Evolutionary conservation across 441 rosid species (phyloP), one percentile per base, ranked within the genome.

Genomic region (Omphalea diandra): DNA sequence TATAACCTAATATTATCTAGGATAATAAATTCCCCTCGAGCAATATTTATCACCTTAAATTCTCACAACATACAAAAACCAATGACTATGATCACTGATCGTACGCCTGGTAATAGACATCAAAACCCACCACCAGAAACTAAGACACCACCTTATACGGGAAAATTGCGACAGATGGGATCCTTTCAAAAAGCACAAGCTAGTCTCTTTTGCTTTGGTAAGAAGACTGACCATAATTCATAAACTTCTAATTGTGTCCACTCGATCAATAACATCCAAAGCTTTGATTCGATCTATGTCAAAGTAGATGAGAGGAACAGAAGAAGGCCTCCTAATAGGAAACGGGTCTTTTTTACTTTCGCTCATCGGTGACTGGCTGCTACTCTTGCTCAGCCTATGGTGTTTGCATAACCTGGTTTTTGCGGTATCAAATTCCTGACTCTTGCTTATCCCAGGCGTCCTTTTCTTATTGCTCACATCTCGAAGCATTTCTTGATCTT

Each of bases 401-500:
- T 86, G 91, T 82, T 85, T 87, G 74, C 84, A 64, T 55, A 85
- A 73, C 86, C 89, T 78, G 67, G 80, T 54, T 76, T 81, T 90
- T 40, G 83, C 89, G 17, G 87, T 86, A 62, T 83, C 85, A 31
- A 91, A 86, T 79, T 91, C 98, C 82, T 94, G 98, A 77, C 97
- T 91, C 89, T 91, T 91, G 72, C 98, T 94, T 56, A 91, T 91
- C 50, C 98, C 97, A 2, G 97, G 97, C 2, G 85, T 73, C 69
- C 87, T 88, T 64, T 85, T 94, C 81, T 93, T 84, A 83, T 87
- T 91, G 76, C 84, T 86, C 65, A 94, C 94, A 47, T 88, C 93
- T 9, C 91, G 86, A 32, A 94, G 97, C 98, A 94, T 94, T 81
- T 85, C 97, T 75, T 85, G 93, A 76, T 91, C 98, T 81, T 94